A percentile compares a stretch with the other conserved stretches of the same genome.
phyloP scores from a whole-genome alignment of 2,329 filamentous ascomycete species.

The Verticillium klebahnii region DNA sequence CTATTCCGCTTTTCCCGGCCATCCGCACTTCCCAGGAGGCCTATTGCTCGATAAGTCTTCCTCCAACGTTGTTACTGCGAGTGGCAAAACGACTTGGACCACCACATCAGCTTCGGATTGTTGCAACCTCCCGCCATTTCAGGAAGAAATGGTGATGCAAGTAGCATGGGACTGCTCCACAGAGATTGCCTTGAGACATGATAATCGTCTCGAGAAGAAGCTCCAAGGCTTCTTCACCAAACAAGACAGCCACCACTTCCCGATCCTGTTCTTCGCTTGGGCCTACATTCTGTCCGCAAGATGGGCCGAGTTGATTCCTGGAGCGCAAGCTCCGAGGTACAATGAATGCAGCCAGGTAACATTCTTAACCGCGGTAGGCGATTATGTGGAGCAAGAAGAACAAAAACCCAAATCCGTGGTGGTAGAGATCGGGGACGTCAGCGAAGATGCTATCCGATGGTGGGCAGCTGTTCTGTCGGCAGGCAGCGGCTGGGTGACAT shows the following conservation, averaged over 20 bases:
- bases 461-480: conserved; percentile 20
- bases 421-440: conserved; percentile 18
- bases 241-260: conserved; percentile 11
- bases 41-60: conserved; percentile 14
- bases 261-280: conserved; percentile 21
- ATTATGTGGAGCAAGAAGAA: not conserved
- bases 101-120: conserved; percentile 5
- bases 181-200: conserved; percentile 12
- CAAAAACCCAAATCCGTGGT: conserved; percentile 4
- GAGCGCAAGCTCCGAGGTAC: conserved; percentile 14
- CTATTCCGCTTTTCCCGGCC: conserved; percentile 12
- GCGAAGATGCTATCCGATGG: conserved; percentile 20
- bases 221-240: not conserved
- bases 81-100: conserved; percentile 15
- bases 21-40: conserved; percentile 16
- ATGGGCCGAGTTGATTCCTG: conserved; percentile 24
- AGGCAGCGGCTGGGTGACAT: conserved; percentile 19
- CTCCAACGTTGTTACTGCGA: conserved; percentile 15
- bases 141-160: conserved; percentile 14
- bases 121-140: conserved; percentile 17
- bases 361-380: not conserved
- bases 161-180: conserved; percentile 11
- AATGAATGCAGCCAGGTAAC: conserved; percentile 8
- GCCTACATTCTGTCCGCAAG: conserved; percentile 23
- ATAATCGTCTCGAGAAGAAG: conserved; percentile 8